phyloP scores from a whole-genome alignment of 2,329 filamentous ascomycete species.

The Ilyonectria sp. region DNA sequence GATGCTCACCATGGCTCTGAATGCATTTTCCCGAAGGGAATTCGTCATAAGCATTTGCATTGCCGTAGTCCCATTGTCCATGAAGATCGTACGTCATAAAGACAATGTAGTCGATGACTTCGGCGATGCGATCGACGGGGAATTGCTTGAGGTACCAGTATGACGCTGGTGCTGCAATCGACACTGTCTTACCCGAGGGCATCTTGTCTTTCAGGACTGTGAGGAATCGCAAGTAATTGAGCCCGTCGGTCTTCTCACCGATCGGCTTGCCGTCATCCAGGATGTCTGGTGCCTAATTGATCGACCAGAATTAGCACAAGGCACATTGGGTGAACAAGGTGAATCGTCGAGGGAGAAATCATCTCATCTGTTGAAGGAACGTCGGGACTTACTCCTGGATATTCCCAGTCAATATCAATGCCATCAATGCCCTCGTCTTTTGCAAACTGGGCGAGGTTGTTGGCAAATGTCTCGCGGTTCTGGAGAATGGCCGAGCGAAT shows the following conservation, averaged over 20 bases:
- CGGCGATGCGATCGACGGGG: conserved; percentile 46
- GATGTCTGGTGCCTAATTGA: conserved; percentile 8
- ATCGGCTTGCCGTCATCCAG: conserved; percentile 8
- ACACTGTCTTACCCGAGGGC: neutral
- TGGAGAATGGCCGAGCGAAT: conserved; percentile 42
- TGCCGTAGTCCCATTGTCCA: conserved; percentile 48
- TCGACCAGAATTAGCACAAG: neutral
- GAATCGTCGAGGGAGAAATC: neutral
- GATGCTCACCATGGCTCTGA: conserved; percentile 31
- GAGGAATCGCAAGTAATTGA: conserved; percentile 10
- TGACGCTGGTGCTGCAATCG: conserved; percentile 43
- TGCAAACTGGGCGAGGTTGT: conserved; percentile 55
- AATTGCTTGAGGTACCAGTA: conserved; percentile 55
- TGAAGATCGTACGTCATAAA: conserved; percentile 37
- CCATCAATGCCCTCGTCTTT: conserved; percentile 55
- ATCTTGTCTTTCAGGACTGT: neutral
- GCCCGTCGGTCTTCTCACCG: conserved; percentile 11
- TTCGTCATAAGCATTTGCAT: conserved; percentile 37
- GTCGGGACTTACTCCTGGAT: conserved; percentile 45
- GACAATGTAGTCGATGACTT: conserved; percentile 51
- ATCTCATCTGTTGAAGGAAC: neutral
- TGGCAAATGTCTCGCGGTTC: conserved; percentile 54
- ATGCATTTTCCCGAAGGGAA: conserved; percentile 54
- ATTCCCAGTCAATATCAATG: conserved; percentile 61
- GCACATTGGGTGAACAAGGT: neutral